These are phyloP conservation scores for Mycena indigotica DNA, from an alignment of 768 basidiomycete genomes.

Conservation along the genomic window DNA sequence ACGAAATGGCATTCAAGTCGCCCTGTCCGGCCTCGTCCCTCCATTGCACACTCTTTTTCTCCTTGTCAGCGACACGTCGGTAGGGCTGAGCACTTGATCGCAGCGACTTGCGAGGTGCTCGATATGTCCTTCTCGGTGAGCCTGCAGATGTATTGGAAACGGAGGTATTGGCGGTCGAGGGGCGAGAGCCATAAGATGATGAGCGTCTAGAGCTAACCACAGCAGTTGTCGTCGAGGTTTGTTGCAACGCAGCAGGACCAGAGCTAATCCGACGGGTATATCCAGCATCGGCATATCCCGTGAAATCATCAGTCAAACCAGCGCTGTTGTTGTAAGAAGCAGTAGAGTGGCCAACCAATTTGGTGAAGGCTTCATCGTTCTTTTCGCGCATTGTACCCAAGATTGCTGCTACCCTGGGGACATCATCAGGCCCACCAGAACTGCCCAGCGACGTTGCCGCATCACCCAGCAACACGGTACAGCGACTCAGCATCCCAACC, in stretches of 20 bases:
- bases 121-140: slow-evolving; percentile 51
- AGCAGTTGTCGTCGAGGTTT: slow-evolving; percentile 16
- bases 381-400: slow-evolving; percentile 59
- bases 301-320: slow-evolving; percentile 46
- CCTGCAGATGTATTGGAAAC: slow-evolving; percentile 50
- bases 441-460: slow-evolving; percentile 42
- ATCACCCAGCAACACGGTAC: slow-evolving; percentile 72
- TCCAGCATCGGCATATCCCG: slow-evolving; percentile 49
- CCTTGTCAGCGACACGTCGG: slow-evolving; percentile 64
- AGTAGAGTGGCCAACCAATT: slow-evolving; percentile 68
- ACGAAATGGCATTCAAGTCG: slow-evolving; percentile 57
- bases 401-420: slow-evolving; percentile 51
- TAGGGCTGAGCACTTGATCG: slow-evolving; percentile 72
- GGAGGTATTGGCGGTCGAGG: slow-evolving; percentile 29
- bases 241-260: slow-evolving; percentile 47
- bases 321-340: slow-evolving; percentile 54
- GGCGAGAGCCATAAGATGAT: slow-evolving; percentile 39
- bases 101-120: slow-evolving; percentile 72
- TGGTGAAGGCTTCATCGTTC: slow-evolving; percentile 71
- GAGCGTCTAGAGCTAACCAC: slow-evolving; percentile 38
- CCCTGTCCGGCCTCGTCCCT: slow-evolving; percentile 85
- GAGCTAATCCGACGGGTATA: slow-evolving; percentile 55
- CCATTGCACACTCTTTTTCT: slow-evolving; percentile 85
- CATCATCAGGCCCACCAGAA: slow-evolving; percentile 38
- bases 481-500: slow-evolving; percentile 80